Conservation (phyloP, 768 basidiomycete species). For the Suillus spraguei region DNA sequence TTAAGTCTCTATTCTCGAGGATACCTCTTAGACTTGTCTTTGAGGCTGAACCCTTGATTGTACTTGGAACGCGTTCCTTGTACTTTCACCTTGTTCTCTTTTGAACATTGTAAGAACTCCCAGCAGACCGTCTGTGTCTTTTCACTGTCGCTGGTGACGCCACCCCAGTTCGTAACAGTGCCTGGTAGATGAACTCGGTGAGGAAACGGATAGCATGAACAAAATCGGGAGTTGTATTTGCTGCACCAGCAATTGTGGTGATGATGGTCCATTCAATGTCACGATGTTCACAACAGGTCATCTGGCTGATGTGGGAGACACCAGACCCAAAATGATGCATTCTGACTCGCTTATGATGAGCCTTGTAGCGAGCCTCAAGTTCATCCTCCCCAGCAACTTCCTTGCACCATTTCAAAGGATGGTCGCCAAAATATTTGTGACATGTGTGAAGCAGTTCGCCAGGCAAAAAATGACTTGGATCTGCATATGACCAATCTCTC, state of each 20-base stretch:
- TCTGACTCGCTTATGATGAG: constrained; percentile 32
- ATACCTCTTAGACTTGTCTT: no score
- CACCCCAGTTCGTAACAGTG: no score
- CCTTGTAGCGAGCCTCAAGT: constrained; percentile 37
- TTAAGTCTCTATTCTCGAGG: no score
- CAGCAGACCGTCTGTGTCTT: no score
- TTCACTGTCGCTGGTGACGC: no score
- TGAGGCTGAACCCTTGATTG: no score
- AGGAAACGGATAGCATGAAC: neutral
- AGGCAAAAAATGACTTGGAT: constrained; percentile 35
- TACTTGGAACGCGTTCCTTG: no score
- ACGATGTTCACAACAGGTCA: constrained; percentile 42
- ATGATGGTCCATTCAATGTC: constrained; percentile 40
- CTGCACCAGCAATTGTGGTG: constrained; percentile 31
- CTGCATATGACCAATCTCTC: constrained; percentile 37
- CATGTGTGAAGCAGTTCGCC: constrained; percentile 41
- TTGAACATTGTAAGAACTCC: no score
- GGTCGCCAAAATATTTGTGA: constrained; percentile 25
- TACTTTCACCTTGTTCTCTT: no score
- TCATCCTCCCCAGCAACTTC: constrained; percentile 31
- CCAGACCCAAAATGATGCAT: constrained; percentile 40
- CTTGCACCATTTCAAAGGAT: constrained; percentile 41
- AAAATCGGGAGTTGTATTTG: constrained; percentile 23
- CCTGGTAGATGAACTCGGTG: neutral
- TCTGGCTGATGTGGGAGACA: constrained; percentile 41